Conservation (phyloP, 176 grass and related monocot genomes). For the Leersia perrieri region DNA sequence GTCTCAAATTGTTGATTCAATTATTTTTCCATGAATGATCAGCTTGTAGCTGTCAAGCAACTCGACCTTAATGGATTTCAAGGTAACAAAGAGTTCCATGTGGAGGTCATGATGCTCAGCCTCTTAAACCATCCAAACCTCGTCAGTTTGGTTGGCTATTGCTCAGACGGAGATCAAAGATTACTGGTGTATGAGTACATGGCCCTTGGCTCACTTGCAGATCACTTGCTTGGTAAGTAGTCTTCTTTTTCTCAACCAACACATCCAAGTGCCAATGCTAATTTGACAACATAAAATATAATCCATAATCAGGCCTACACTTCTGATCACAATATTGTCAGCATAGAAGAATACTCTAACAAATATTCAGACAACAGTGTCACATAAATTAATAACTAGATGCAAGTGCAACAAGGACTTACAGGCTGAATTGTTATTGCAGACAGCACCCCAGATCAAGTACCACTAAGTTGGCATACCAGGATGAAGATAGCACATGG, state of each 20-base stretch:
- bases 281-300: background rate
- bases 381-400: background rate
- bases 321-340: background rate
- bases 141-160: constrained; percentile 88
- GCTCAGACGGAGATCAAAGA: constrained; percentile 82
- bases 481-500: constrained; percentile 89
- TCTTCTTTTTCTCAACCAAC: background rate
- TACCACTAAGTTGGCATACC: constrained; percentile 68
- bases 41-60: constrained; percentile 91
- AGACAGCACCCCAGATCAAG: constrained; percentile 54
- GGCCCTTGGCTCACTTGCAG: constrained; percentile 71
- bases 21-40: constrained; percentile 13
- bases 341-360: constrained; percentile 5
- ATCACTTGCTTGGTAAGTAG: constrained; percentile 66
- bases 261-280: constrained; percentile 5
- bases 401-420: background rate
- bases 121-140: constrained; percentile 80
- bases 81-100: constrained; percentile 81
- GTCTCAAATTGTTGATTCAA: background rate
- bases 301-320: background rate
- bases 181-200: constrained; percentile 92
- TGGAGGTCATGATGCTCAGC: constrained; percentile 83
- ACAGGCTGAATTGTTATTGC: constrained; percentile 22
- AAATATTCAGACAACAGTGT: background rate
- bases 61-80: constrained; percentile 72